Conservation (phyloP, 1,139 yeast species). For the Geotrichum cucujoidarum region DNA sequence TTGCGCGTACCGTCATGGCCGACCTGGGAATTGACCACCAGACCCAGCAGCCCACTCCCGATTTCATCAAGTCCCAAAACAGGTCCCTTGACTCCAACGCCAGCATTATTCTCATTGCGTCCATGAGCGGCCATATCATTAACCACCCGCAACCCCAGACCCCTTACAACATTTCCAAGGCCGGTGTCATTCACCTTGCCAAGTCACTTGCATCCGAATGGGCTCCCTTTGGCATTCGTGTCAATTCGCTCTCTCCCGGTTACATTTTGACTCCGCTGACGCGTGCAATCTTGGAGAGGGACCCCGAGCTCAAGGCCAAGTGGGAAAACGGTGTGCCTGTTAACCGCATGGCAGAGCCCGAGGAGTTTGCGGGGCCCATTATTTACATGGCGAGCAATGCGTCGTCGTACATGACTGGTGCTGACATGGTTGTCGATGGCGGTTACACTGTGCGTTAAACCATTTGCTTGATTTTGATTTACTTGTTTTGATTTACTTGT, state of each 20-base stretch:
- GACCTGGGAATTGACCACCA: conserved; percentile 29
- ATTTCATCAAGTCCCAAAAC: not conserved
- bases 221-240: conserved; percentile 73
- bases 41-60: not conserved
- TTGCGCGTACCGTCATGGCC: conserved; percentile 64
- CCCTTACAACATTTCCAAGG: conserved; percentile 81
- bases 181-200: conserved; percentile 75
- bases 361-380: conserved; percentile 75
- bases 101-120: conserved; percentile 70
- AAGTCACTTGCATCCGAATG: conserved; percentile 79
- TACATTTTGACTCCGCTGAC: conserved; percentile 67
- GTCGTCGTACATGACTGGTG: conserved; percentile 77
- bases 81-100: conserved; percentile 38
- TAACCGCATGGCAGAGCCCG: conserved; percentile 74
- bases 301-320: conserved; percentile 46
- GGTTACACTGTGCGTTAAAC: conserved; percentile 61
- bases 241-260: conserved; percentile 77
- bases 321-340: conserved; percentile 68
- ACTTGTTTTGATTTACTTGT: too few species aligned
- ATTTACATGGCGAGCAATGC: conserved; percentile 69
- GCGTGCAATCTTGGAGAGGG: conserved; percentile 51
- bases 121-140: conserved; percentile 81
- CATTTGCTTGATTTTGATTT: not conserved
- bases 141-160: conserved; percentile 82
- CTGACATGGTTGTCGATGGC: conserved; percentile 75